Base-by-base conservation (phyloP, 1,139 yeast species). In the Blastobotrys illinoisensis region DNA sequence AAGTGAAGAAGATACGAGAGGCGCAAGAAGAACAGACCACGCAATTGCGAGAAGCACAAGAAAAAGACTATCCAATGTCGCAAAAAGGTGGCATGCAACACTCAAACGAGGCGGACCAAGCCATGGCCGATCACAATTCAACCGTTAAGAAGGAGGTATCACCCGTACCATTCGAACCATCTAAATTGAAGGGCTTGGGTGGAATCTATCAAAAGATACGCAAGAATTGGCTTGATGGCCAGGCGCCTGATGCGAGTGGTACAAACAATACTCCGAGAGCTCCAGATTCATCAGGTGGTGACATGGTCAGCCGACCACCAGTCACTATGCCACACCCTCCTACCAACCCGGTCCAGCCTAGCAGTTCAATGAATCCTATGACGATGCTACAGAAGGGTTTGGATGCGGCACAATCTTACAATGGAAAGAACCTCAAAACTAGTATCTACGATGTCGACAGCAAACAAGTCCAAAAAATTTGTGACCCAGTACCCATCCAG, bases 381-480 rank as follows among this genome's bases (percentile, higher is more conserved):
- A 3, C 40, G 5, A 32, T 47, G 45, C 50, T 51, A 5, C 40
- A 44, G 36, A 40, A 43, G 24, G 54, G 50, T 2, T 36, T 51
- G 36, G 28, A 36, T n/a, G 7, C 46, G 9, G 24, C 54, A 4
- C 46, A 46, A 32, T 9, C 21, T 24, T 52, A 19, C 44, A 43
- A 26, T 14, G 40, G 44, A 1, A 16, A 24, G 23, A 19, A 48
- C 24, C 36, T 52, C 21, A 40, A 48, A 19, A 46, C 44, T 9
- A 44, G 43, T 18, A n/a, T 16, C 26, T 21, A 49, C 6, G 54
- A 55, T 40, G 55, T 51, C 14, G 52, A 50, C 24, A 51, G 46
- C 9, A 19, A 44, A 18, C 48, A 48, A 21, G 48, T 54, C 9
- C 51, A 51, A 4, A 45, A 36, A 16, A 51, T 24, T 2, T 56